Conservation (phyloP, 2,329 filamentous ascomycete species). For the Rutstroemia sp. region DNA sequence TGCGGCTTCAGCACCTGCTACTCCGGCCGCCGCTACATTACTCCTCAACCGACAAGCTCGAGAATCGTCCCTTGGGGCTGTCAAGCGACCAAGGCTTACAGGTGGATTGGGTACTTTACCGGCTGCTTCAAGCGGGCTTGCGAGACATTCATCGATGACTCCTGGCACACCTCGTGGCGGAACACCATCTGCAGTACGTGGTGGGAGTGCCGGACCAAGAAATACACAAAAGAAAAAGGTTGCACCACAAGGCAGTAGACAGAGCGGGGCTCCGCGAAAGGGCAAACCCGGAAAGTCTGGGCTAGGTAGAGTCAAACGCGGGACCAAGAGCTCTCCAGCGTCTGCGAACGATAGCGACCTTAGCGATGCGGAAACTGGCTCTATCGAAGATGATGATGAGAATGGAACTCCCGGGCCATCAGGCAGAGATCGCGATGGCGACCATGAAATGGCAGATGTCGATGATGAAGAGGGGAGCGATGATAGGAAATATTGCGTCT, state of each 20-base stretch:
- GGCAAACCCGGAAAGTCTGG: constrained; percentile 44
- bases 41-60: constrained; percentile 49
- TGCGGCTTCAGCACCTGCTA: constrained; percentile 48
- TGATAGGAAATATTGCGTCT: constrained; percentile 72
- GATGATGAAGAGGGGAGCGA: constrained; percentile 70
- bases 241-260: constrained; percentile 27
- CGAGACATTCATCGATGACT: constrained; percentile 55
- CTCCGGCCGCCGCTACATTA: constrained; percentile 53
- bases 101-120: constrained; percentile 40
- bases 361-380: constrained; percentile 53
- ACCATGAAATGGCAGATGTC: constrained; percentile 43
- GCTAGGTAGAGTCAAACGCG: constrained; percentile 52
- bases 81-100: constrained; percentile 39
- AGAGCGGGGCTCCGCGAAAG: constrained; percentile 24
- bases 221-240: constrained; percentile 33
- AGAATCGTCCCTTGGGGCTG: constrained; percentile 52
- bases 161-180: constrained; percentile 53
- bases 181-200: constrained; percentile 32
- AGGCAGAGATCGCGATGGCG: constrained; percentile 43
- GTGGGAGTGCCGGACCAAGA: constrained; percentile 55
- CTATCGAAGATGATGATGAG: constrained; percentile 44
- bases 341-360: constrained; percentile 58
- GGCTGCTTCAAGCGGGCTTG: constrained; percentile 48
- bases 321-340: constrained; percentile 52
- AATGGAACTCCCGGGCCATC: constrained; percentile 31